phyloP scores from a whole-genome alignment of 2,329 filamentous ascomycete species.

The Colletotrichum eremochloae region DNA sequence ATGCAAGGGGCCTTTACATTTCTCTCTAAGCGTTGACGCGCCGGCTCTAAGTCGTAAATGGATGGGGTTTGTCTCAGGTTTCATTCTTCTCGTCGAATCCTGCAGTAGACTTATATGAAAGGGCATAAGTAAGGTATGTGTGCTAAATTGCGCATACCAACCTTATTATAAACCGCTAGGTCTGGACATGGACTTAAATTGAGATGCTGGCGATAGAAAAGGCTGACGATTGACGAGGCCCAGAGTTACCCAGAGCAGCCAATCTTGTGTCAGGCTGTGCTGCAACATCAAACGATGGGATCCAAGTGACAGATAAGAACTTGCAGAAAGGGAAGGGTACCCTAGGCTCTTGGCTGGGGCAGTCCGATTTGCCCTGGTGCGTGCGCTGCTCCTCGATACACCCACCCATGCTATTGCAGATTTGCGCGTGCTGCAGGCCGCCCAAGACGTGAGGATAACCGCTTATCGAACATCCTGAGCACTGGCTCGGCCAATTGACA shows the following conservation, averaged over 20 bases:
- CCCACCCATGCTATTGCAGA: slow-evolving; percentile 6
- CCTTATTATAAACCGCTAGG: not conserved
- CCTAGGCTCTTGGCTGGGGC: not conserved
- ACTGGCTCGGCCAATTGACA: slow-evolving; percentile 14
- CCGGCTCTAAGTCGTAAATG: slow-evolving; percentile 11
- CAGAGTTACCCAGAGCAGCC: slow-evolving; percentile 19
- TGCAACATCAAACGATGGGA: slow-evolving; percentile 13
- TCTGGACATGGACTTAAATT: not conserved
- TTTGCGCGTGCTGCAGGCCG: slow-evolving; percentile 27
- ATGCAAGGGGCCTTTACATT: slow-evolving; percentile 11
- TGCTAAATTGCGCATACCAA: not conserved
- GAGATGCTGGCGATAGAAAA: slow-evolving; percentile 5
- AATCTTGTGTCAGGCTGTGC: slow-evolving; percentile 2
- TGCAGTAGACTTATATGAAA: not conserved
- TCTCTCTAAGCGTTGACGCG: slow-evolving; percentile 10
- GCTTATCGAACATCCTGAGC: slow-evolving; percentile 11
- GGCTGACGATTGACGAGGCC: slow-evolving; percentile 3
- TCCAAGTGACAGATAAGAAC: not conserved
- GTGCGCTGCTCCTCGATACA: slow-evolving; percentile 15
- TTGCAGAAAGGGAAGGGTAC: slow-evolving; percentile 20
- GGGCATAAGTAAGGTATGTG: not conserved
- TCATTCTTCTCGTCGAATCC: not conserved
- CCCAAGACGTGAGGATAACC: not conserved
- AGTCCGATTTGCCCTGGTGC: not conserved
- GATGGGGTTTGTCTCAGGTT: slow-evolving; percentile 34